phyloP scores from a whole-genome alignment of 2,329 filamentous ascomycete genomes.

The Fusarium anguioides region DNA sequence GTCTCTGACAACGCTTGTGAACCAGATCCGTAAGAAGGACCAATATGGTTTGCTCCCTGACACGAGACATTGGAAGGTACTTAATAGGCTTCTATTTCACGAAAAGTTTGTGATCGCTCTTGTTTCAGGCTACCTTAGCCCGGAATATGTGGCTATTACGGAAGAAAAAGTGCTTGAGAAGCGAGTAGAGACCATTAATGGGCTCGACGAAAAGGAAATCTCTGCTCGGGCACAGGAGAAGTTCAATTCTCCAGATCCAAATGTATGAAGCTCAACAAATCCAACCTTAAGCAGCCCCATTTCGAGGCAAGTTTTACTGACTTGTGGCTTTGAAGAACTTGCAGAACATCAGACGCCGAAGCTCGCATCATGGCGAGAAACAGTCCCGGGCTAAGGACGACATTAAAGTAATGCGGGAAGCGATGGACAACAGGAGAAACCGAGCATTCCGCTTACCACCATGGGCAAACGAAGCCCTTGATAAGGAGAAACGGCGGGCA shows the following conservation, averaged over 20 bases:
- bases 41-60: constrained; percentile 48
- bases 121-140: constrained; percentile 41
- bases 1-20: constrained; percentile 43
- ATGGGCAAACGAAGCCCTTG: constrained; percentile 49
- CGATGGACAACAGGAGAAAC: constrained; percentile 47
- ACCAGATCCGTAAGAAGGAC: constrained; percentile 40
- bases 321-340: constrained; percentile 46
- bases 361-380: constrained; percentile 12
- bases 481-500: constrained; percentile 27
- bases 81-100: constrained; percentile 43
- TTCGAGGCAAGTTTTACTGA: constrained; percentile 21
- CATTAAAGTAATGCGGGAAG: constrained; percentile 49
- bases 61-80: constrained; percentile 51
- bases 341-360: constrained; percentile 45
- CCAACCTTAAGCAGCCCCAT: not conserved
- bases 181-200: constrained; percentile 43
- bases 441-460: constrained; percentile 43
- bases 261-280: constrained; percentile 46
- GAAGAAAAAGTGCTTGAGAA: constrained; percentile 42
- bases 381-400: constrained; percentile 44
- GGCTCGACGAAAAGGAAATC: constrained; percentile 45
- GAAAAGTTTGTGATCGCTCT: constrained; percentile 49
- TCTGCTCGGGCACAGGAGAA: constrained; percentile 32
- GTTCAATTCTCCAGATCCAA: constrained; percentile 43
- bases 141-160: constrained; percentile 46